phyloP scores from a whole-genome alignment of 345 rosid species.

The Bruguiera sexangula region DNA sequence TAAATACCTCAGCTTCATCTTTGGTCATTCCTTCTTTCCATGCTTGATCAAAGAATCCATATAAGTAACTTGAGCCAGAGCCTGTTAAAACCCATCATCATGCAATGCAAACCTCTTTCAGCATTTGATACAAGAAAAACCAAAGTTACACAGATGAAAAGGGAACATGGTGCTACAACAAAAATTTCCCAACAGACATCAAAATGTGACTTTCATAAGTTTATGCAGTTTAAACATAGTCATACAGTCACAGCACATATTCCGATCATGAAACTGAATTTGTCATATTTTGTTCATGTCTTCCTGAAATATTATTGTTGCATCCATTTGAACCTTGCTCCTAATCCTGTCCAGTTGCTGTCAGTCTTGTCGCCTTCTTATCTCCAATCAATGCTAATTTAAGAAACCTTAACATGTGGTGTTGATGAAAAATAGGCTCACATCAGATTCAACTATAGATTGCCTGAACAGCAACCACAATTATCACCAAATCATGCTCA shows the following conservation, averaged over 20 bases:
- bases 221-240: not conserved
- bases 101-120: not conserved
- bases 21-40: constrained; percentile 96
- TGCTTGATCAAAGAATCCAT: constrained; percentile 94
- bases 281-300: too few species aligned
- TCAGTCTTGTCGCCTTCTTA: not conserved
- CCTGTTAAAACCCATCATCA: constrained; percentile 40
- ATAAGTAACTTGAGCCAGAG: constrained; percentile 90
- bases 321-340: too few species aligned
- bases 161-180: not conserved
- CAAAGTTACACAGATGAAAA: not conserved
- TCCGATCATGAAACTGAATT: too few species aligned
- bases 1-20: constrained; percentile 93
- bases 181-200: not conserved
- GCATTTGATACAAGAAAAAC: not conserved
- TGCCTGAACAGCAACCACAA: not conserved
- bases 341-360: too few species aligned
- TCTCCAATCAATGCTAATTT: not conserved
- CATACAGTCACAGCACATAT: not conserved
- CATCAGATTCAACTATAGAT: not conserved
- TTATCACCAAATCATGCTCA: too few species aligned
- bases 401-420: not conserved
- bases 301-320: too few species aligned
- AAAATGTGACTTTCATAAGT: not conserved
- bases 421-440: not conserved